Evolutionary conservation across 2,329 filamentous ascomycete species (phyloP).

Genomic region (Pseudocercospora vitis): DNA sequence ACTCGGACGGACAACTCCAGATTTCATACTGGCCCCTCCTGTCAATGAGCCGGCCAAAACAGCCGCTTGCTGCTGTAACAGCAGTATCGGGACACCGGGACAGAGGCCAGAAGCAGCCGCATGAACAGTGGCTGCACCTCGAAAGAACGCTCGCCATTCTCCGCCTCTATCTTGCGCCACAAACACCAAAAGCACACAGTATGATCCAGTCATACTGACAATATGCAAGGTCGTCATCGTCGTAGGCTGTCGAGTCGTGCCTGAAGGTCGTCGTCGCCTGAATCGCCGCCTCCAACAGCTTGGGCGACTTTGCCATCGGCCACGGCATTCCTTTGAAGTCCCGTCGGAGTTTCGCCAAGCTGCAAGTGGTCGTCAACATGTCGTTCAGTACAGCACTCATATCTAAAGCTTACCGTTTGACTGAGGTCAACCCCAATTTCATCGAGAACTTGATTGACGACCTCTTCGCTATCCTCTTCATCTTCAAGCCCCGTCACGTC

Average conservation of each 20-base stretch:
- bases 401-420: conserved; percentile 67
- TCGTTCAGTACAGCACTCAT: neutral
- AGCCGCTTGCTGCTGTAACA: too few species aligned
- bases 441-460: conserved; percentile 93
- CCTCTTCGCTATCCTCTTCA: conserved; percentile 94
- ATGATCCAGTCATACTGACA: neutral
- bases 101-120: neutral
- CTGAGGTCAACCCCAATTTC: conserved; percentile 95
- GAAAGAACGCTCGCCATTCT: neutral
- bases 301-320: conserved; percentile 80
- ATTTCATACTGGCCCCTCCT: too few species aligned
- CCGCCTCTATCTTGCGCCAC: neutral
- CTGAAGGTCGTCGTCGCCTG: conserved; percentile 83
- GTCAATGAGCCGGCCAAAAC: too few species aligned
- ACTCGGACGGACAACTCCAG: too few species aligned
- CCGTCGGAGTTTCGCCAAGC: conserved; percentile 89
- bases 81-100: too few species aligned
- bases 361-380: conserved; percentile 42
- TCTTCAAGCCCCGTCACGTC: conserved; percentile 89
- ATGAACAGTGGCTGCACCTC: neutral
- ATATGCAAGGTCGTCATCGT: conserved; percentile 31
- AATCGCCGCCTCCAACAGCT: conserved; percentile 70
- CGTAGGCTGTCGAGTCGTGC: conserved; percentile 82
- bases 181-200: neutral
- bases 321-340: conserved; percentile 71